Evolutionary conservation across 2,329 filamentous ascomycete genomes (phyloP), one percentile per base, ranked within the genome.

Genomic region (Calonectria crousiana): DNA sequence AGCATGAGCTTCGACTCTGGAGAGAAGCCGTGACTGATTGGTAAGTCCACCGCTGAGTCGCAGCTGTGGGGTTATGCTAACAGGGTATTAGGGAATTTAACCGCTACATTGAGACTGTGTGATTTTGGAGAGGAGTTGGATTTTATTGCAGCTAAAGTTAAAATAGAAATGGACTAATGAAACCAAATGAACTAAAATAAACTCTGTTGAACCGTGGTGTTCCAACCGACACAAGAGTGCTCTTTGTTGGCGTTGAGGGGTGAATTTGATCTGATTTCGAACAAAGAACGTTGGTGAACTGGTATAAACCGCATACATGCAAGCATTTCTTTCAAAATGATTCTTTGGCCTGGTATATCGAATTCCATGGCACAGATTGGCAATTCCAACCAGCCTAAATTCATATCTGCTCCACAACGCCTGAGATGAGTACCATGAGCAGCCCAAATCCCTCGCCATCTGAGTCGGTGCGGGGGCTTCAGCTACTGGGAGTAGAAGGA

Each of bases 11-110:
- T 75, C 85, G 90, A 78, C 83, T 95, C 34, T 95, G 93, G 92
- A 92, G 95, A 78, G 93, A 95, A 81, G 93, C 93, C 20, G 93
- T 95, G 14, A 95, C 93, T 38, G 93, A 95, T 83, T 95, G 93
- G 93, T 93, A 88, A 84, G 92, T 90, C 2, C 6, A 30, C 14
- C 3, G 32, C 16, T 23, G 16, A 1, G 49, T n/a, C 2, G 1
- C 4, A 3, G n/a, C 1, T 23, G 23, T 4, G 14, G 14, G 28
- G 20, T 4, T 23, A 34, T 67, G 18, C 72, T 74, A 41, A 74
- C 30, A 5, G n/a, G 41, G 6, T 6, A 26, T 23, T 51, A 74
- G 72, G 72, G 72, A 74, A 23, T 67, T 74, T 26, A 74, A 71
- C n/a, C 52, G 72, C 52, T 74, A 74, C 23, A 71, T 74, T 26